These are phyloP conservation scores for Trichosporon ovoides DNA, from an alignment of 1,284 basidiomycete genomes.

Conservation along the genomic window DNA sequence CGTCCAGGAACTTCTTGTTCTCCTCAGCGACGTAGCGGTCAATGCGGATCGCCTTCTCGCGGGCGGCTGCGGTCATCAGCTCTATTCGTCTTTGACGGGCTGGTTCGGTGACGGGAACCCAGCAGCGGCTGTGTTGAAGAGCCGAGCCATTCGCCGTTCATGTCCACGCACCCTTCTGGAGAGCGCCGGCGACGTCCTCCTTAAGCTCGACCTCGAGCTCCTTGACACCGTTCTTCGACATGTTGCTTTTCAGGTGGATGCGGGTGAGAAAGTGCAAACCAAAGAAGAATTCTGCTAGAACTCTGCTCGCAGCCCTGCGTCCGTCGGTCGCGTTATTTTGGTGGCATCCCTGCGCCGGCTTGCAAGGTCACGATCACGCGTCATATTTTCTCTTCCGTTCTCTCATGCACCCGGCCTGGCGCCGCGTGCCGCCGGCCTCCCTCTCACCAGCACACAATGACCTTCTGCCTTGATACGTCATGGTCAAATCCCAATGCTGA, in stretches of 20 bases:
- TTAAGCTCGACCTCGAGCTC: slow-evolving; percentile 1
- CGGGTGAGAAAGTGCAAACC: neutral
- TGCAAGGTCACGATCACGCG: neutral
- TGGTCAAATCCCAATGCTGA: too few relatives aligned
- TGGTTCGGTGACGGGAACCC: too few relatives aligned
- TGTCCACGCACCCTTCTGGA: neutral
- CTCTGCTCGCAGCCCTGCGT: too few relatives aligned
- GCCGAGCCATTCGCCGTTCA: neutral
- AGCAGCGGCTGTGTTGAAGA: neutral
- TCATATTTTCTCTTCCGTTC: slow-evolving; percentile 3
- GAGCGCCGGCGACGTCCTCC: neutral
- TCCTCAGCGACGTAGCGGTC: slow-evolving; percentile 26
- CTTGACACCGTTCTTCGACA: neutral
- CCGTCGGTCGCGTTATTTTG: neutral
- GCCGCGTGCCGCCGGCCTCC: too few relatives aligned
- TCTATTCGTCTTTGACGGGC: too few relatives aligned
- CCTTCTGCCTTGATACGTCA: too few relatives aligned
- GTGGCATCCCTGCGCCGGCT: neutral
- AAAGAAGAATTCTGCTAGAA: too few relatives aligned
- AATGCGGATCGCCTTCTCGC: slow-evolving; percentile 31
- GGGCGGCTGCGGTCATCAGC: slow-evolving; percentile 22
- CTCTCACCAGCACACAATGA: too few relatives aligned
- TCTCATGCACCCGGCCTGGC: too few relatives aligned
- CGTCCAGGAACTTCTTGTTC: slow-evolving; percentile 28
- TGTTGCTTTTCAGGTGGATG: neutral